These are phyloP conservation scores for Eucalyptus grandis DNA, from an alignment of 345 rosid species.

Conservation along the genomic window DNA sequence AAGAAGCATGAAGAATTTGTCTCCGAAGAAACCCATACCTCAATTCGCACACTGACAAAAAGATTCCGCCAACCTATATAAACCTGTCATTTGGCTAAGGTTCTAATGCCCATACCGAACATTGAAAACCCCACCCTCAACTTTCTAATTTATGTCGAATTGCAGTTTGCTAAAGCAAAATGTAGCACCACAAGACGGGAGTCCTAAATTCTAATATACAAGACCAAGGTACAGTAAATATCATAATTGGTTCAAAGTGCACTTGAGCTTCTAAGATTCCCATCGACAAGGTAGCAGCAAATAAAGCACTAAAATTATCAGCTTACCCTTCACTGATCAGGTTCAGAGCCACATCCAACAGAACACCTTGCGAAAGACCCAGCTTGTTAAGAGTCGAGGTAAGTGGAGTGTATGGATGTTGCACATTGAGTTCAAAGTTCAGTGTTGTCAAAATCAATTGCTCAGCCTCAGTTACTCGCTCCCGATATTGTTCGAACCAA, in stretches of 20 bases:
- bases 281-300: background rate
- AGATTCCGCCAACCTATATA: background rate
- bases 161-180: background rate
- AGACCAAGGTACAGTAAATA: background rate
- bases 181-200: background rate
- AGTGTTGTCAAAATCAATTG: slow-evolving; percentile 65
- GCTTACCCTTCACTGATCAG: slow-evolving; percentile 81
- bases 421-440: slow-evolving; percentile 70
- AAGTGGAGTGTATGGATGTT: slow-evolving; percentile 63
- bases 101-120: background rate
- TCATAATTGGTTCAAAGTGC: background rate
- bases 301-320: background rate
- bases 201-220: background rate
- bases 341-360: slow-evolving; percentile 66
- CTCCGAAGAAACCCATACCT: background rate
- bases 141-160: background rate
- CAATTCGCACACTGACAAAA: background rate
- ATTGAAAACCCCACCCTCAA: background rate
- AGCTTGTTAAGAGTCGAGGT: slow-evolving; percentile 50
- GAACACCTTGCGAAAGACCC: slow-evolving; percentile 53
- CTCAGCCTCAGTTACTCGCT: slow-evolving; percentile 60
- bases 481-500: slow-evolving; percentile 78
- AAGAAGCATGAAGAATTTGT: background rate
- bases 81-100: background rate
- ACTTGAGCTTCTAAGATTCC: background rate